Base-by-base conservation (phyloP, 1,139 yeast species). In the Nakaseomyces uthaithaninus region DNA sequence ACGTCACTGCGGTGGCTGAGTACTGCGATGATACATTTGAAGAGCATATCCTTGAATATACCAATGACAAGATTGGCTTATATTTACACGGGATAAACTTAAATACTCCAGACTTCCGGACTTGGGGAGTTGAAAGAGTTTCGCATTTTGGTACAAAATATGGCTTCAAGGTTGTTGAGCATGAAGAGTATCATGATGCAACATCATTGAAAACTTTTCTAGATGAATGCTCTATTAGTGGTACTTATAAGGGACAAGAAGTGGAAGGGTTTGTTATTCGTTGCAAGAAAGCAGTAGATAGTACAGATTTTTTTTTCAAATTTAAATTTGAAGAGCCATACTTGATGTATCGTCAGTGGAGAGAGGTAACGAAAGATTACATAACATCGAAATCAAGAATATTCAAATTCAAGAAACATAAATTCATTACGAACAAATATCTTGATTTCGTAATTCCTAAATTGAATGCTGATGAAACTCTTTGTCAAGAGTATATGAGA, bases 241-340 rank as follows among this genome's bases (percentile, higher is more conserved):
- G 97, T 0, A 71, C 80, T 1, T 87, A 78, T 64, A 64, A 81
- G 1, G 77, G 72, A 2, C 65, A 69, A 34, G 96, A 86, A 50
- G 73, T 85, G 5, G 99, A 93, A 64, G 99, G 99, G 0, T 93
- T 91, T 64, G 99, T 93, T 2, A 68, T 93, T 4, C 68, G 98
- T 39, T 75, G 91, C 51, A 56, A 54, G 3, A 42, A 41, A 10
- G 51, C 48, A 16, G 43, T 43, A 18, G 42, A 42, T 2, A 59
- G 56, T 11, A 81, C 77, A 46, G 86, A 23, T 17, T 38, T 73
- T 53, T 86, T 93, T 62, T 93, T 87, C 74, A 93, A 93, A 64
- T 91, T 69, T 66, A 93, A 93, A 61, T 91, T 93, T 59, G 95
- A 87, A 50, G 95, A 93, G 62, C 98, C 98, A 0, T 93, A 93